Evolutionary conservation across 805 yeast species (phyloP).

Genomic region (Zygotorulaspora chibaensis): DNA sequence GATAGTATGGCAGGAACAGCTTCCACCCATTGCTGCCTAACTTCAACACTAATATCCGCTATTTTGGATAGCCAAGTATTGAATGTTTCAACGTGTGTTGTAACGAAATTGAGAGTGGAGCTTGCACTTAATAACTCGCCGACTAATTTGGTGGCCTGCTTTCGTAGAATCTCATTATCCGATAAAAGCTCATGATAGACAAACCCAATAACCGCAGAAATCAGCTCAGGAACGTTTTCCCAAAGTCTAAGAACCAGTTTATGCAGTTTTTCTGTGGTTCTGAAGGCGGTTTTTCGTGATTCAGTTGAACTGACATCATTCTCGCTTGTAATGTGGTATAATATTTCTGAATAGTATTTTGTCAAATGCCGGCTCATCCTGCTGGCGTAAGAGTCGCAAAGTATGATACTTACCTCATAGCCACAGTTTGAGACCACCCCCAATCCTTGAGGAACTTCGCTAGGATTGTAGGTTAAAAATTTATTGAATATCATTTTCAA

Average conservation of each 20-base stretch:
- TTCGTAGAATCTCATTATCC: constrained; percentile 56
- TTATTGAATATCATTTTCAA: constrained; percentile 62
- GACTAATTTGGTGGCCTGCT: constrained; percentile 66
- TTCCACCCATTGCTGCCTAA: constrained; percentile 68
- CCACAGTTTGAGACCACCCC: constrained; percentile 45
- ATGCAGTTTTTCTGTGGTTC: constrained; percentile 58
- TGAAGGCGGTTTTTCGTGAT: constrained; percentile 15
- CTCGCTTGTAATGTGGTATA: constrained; percentile 46
- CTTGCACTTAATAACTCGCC: constrained; percentile 55
- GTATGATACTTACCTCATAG: constrained; percentile 56
- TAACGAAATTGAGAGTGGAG: constrained; percentile 53
- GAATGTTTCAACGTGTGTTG: constrained; percentile 58
- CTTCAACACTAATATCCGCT: constrained; percentile 59
- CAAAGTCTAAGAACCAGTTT: constrained; percentile 62
- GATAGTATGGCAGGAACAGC: constrained; percentile 47
- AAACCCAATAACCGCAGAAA: constrained; percentile 70
- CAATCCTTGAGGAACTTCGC: constrained; percentile 30
- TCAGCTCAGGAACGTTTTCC: constrained; percentile 70
- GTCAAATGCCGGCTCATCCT: constrained; percentile 72
- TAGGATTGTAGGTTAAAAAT: constrained; percentile 41
- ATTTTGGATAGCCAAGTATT: constrained; percentile 69
- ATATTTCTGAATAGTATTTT: constrained; percentile 71
- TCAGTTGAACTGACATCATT: constrained; percentile 18
- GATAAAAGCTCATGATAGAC: constrained; percentile 77
- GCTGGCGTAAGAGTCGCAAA: constrained; percentile 68